These are phyloP conservation scores for Phytopythium montanum DNA, from an alignment of 352 stramenopile genomes.

Conservation along the genomic window DNA sequence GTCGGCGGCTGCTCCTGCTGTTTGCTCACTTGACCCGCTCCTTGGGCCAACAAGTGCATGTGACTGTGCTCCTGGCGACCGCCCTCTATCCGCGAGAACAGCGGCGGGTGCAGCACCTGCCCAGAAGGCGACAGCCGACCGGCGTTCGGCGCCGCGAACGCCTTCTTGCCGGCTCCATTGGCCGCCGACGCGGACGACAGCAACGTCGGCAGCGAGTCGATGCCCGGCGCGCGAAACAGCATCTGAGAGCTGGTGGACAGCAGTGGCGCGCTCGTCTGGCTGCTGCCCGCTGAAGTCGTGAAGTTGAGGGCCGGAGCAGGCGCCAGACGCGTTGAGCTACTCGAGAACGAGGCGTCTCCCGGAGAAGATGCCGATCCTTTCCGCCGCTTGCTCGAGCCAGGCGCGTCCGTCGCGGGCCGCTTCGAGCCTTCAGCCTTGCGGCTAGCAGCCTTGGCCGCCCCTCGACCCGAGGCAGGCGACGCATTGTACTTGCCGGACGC, in stretches of 20 bases:
- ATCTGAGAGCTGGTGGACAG: constrained; percentile 33
- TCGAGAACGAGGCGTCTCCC: constrained; percentile 6
- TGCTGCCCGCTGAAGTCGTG: constrained; percentile 13
- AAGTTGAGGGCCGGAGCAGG: constrained; percentile 18
- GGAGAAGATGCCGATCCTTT: constrained; percentile 6
- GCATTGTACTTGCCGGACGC: constrained; percentile 9
- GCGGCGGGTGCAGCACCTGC: constrained; percentile 22
- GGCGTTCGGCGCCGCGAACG: constrained; percentile 13
- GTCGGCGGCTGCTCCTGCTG: constrained; percentile 22
- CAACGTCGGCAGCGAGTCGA: constrained; percentile 51
- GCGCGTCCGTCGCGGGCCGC: constrained; percentile 16
- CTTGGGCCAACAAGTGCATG: constrained; percentile 67
- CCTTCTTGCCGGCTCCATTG: constrained; percentile 14
- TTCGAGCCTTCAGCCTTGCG: constrained; percentile 21
- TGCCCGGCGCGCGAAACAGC: constrained; percentile 30
- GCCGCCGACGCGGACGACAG: constrained; percentile 36
- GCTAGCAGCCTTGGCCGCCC: neutral
- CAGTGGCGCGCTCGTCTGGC: constrained; percentile 15
- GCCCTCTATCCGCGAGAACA: constrained; percentile 40
- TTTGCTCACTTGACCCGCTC: constrained; percentile 58
- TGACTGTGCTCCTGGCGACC: constrained; percentile 27
- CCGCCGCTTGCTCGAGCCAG: constrained; percentile 22
- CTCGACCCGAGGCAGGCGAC: constrained; percentile 13
- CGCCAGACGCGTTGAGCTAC: constrained; percentile 12
- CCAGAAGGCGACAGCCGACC: constrained; percentile 17